These are phyloP conservation scores for Mollisia scopiformis DNA, from an alignment of 2,329 filamentous ascomycete species.

Conservation along the genomic window DNA sequence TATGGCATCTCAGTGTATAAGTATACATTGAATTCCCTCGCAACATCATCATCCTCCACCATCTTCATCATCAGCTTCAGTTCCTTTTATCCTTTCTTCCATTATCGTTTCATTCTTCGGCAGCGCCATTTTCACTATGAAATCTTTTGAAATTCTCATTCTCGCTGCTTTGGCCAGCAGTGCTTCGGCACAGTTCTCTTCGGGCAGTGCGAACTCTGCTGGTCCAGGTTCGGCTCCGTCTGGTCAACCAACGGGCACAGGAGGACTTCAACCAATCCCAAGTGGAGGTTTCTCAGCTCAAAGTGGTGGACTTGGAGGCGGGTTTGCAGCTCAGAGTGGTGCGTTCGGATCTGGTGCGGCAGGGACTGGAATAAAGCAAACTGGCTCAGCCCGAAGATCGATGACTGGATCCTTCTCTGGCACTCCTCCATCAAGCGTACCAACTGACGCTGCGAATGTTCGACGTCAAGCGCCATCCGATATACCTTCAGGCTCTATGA, in stretches of 20 bases:
- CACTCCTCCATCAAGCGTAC: too few species aligned
- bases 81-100: neutral
- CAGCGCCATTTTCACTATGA: slow-evolving; percentile 12
- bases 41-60: slow-evolving; percentile 1
- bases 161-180: slow-evolving; percentile 15
- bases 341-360: neutral
- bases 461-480: neutral
- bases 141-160: slow-evolving; percentile 5
- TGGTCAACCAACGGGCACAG: neutral
- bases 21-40: slow-evolving; percentile 1
- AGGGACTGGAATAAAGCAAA: neutral
- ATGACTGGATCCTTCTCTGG: neutral
- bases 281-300: neutral
- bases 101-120: neutral
- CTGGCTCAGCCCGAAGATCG: neutral
- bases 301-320: neutral
- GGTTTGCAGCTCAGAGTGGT: too few species aligned
- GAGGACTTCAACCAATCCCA: neutral
- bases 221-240: neutral
- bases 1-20: slow-evolving; percentile 3
- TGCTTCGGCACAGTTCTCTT: slow-evolving; percentile 10
- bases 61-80: neutral
- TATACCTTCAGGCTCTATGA: neutral
- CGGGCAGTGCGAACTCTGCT: neutral
- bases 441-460: neutral